A percentile compares a stretch with the other conserved stretches of the same genome.
Evolutionary conservation across 257 asterid genomes (phyloP).

Genomic region (Leptodermis oblonga): DNA sequence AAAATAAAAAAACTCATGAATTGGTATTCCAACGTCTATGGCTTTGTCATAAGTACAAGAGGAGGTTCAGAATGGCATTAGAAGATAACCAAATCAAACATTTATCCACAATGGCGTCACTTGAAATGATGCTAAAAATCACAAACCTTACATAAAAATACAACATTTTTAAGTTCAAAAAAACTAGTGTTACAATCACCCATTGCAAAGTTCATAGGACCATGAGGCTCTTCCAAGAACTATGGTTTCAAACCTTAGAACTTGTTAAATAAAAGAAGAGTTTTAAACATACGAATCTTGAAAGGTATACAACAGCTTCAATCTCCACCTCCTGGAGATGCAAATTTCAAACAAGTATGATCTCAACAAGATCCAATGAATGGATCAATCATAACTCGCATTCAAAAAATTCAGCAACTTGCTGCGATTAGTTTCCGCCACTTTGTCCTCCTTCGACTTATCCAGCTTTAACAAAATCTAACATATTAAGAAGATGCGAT

Average conservation of each 20-base stretch:
- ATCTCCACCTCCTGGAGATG: background rate
- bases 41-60: too few species aligned
- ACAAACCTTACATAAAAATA: background rate
- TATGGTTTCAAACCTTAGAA: background rate
- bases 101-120: background rate
- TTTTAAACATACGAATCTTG: background rate
- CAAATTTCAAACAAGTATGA: background rate
- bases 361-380: slow-evolving; percentile 3
- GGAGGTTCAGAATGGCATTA: too few species aligned
- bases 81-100: background rate
- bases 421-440: slow-evolving; percentile 83
- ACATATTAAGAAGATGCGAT: slow-evolving; percentile 15
- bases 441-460: slow-evolving; percentile 91
- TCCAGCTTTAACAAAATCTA: slow-evolving; percentile 87
- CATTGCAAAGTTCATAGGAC: background rate
- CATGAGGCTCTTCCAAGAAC: background rate
- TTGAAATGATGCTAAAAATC: background rate
- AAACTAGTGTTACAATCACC: background rate
- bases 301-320: background rate
- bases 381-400: slow-evolving; percentile 80
- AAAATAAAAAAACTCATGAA: too few species aligned
- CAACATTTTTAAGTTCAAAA: background rate
- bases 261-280: background rate
- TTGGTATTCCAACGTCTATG: too few species aligned
- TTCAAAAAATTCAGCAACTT: slow-evolving; percentile 89